Percentiles rank a stretch among this genome's conserved stretches.
phyloP scores from a whole-genome alignment of 192 early-diverging fungal species.

The Entomortierella chlamydospora region DNA sequence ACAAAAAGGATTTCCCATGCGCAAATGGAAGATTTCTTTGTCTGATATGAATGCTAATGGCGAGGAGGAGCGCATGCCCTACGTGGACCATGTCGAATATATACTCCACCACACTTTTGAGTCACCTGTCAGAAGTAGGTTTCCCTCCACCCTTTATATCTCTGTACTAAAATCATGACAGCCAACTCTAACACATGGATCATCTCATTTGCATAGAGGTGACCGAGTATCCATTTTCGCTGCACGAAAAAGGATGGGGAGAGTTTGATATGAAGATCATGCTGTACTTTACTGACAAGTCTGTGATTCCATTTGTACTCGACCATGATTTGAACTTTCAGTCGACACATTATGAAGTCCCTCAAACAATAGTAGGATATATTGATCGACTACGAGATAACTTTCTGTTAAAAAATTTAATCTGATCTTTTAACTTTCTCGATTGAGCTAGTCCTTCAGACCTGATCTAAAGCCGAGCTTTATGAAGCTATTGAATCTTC shows the following conservation, averaged over 20 bases:
- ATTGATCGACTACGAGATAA: neutral
- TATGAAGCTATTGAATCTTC: conserved; percentile 31
- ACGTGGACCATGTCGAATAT: conserved; percentile 64
- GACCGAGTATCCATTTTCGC: conserved; percentile 59
- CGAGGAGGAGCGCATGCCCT: conserved; percentile 49
- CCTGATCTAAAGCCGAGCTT: conserved; percentile 37
- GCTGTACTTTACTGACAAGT: conserved; percentile 62
- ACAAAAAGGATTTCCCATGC: conserved; percentile 53
- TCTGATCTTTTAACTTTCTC: neutral
- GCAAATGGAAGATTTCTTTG: conserved; percentile 63
- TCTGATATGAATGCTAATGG: conserved; percentile 50
- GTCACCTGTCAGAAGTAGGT: conserved; percentile 57
- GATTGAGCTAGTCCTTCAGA: conserved; percentile 21
- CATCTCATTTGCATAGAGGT: conserved; percentile 44
- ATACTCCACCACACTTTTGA: conserved; percentile 63
- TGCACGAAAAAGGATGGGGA: conserved; percentile 72
- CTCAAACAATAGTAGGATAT: conserved; percentile 54
- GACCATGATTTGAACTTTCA: conserved; percentile 68
- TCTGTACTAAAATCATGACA: no score
- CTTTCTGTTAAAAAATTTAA: neutral
- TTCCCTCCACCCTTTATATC: no score
- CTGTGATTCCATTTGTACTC: conserved; percentile 51
- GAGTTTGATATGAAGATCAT: conserved; percentile 71
- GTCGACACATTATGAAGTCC: conserved; percentile 57
- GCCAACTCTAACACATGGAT: no score